Evolutionary conservation across 768 basidiomycete genomes (phyloP).

Genomic region (Floccularia luteovirens): DNA sequence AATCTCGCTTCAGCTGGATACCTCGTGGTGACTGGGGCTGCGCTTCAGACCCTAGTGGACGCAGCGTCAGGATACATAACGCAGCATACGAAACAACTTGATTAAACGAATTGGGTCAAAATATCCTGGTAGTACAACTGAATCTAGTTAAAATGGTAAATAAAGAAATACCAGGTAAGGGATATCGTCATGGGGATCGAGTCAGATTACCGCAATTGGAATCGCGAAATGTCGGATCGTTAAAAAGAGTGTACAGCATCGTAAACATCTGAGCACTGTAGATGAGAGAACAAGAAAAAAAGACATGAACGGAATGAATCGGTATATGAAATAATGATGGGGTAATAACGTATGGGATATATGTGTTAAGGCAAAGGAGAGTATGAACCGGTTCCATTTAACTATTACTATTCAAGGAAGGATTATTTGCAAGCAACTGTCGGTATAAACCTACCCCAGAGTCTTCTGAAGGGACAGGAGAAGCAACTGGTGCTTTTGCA

Average conservation of each 20-base stretch:
- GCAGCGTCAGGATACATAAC: constrained; percentile 93
- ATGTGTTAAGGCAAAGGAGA: constrained; percentile 10
- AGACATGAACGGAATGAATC: constrained; percentile 10
- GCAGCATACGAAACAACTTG: constrained; percentile 63
- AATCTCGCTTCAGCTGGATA: constrained; percentile 59
- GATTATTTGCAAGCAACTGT: constrained; percentile 72
- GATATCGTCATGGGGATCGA: no score
- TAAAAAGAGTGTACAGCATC: constrained; percentile 6
- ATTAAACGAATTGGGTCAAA: constrained; percentile 18
- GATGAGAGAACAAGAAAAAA: constrained; percentile 5
- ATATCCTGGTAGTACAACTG: constrained; percentile 20
- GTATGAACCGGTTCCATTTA: constrained; percentile 12
- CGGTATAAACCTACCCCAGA: constrained; percentile 82
- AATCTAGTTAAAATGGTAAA: constrained; percentile 18
- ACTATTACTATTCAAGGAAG: constrained; percentile 43
- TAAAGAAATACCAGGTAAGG: no score
- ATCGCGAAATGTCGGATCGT: constrained; percentile 9
- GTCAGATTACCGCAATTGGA: no score
- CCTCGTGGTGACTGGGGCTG: constrained; percentile 98
- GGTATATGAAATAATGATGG: constrained; percentile 11
- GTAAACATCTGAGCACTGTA: constrained; percentile 12
- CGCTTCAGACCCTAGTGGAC: constrained; percentile 86
- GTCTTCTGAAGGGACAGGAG: constrained; percentile 74
- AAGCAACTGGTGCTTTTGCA: constrained; percentile 37
- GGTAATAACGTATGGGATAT: constrained; percentile 14